Evolutionary conservation across 1,284 basidiomycete species (phyloP).

Genomic region (Cutaneotrichosporon mucoides): DNA sequence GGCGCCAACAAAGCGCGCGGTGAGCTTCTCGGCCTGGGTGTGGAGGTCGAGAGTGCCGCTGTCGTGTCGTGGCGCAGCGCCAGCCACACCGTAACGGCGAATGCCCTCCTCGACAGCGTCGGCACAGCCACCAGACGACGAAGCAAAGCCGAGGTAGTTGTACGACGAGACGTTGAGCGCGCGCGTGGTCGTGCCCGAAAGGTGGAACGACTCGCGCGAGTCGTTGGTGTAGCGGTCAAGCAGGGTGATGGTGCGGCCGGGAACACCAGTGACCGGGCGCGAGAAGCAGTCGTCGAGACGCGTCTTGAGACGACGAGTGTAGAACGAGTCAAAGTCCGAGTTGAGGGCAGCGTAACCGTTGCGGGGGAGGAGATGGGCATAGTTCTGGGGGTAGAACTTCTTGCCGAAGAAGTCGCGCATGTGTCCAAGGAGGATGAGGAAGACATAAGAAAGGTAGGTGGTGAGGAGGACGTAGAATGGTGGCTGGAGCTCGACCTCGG

Average conservation of each 20-base stretch:
- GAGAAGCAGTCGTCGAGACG: constrained; percentile 97
- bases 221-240: constrained; percentile 81
- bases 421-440: constrained; percentile 86
- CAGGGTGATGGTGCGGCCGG: constrained; percentile 84
- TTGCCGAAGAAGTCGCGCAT: constrained; percentile 94
- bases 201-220: constrained; percentile 72
- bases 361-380: constrained; percentile 74
- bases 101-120: constrained; percentile 84
- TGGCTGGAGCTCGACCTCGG: constrained; percentile 64
- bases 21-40: constrained; percentile 73
- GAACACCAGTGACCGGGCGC: constrained; percentile 88
- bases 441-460: constrained; percentile 86
- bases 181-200: constrained; percentile 77
- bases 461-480: constrained; percentile 85
- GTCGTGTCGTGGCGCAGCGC: constrained; percentile 74
- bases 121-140: constrained; percentile 86
- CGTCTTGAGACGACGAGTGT: constrained; percentile 88
- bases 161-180: constrained; percentile 96
- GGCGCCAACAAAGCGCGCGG: constrained; percentile 82
- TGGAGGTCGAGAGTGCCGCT: constrained; percentile 83
- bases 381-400: constrained; percentile 65
- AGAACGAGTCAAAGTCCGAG: constrained; percentile 99
- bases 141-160: constrained; percentile 99
- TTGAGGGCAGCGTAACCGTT: constrained; percentile 93
- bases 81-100: constrained; percentile 71